A percentile compares a stretch with the other conserved stretches of the same genome.
Evolutionary conservation across 805 yeast species (phyloP).

Genomic region (Scheffersomyces spartinae): DNA sequence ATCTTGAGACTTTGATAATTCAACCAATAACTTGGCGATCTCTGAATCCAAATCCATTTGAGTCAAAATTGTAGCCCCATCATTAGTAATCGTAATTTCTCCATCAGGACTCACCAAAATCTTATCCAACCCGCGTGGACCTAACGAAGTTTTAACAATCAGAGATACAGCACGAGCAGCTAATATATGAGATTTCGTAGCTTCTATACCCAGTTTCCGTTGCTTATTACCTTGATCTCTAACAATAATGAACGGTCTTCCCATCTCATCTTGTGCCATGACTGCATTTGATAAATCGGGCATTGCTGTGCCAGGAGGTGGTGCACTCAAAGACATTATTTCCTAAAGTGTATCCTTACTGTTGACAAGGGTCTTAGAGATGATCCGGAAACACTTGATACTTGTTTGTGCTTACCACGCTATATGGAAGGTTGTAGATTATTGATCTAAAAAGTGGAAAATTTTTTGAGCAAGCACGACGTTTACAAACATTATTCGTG

Average conservation of each 20-base stretch:
- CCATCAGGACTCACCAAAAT: constrained; percentile 93
- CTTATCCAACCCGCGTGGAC: constrained; percentile 98
- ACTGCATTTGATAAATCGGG: constrained; percentile 97
- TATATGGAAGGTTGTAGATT: too few relatives aligned
- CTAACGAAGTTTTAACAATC: constrained; percentile 83
- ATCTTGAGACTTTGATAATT: constrained; percentile 88
- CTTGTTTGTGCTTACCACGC: too few relatives aligned
- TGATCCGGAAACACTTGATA: too few relatives aligned
- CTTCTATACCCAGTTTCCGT: constrained; percentile 40
- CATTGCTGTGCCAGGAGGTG: too few relatives aligned
- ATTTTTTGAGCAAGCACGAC: too few relatives aligned
- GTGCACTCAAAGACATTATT: too few relatives aligned
- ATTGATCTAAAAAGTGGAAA: too few relatives aligned
- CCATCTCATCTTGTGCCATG: constrained; percentile 98
- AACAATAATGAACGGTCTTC: constrained; percentile 96
- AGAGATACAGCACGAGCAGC: constrained; percentile 95
- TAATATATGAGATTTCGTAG: constrained; percentile 68
- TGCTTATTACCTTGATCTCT: constrained; percentile 75
- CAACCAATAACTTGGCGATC: constrained; percentile 90
- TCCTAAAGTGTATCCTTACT: too few relatives aligned
- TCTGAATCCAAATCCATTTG: constrained; percentile 96
- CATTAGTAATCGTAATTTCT: constrained; percentile 95
- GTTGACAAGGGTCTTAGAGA: too few relatives aligned
- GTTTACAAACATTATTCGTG: too few relatives aligned
- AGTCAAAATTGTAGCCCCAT: constrained; percentile 92